These are phyloP conservation scores for Macrolepiota albuminosa DNA, from an alignment of 768 basidiomycete genomes.

Conservation along the genomic window DNA sequence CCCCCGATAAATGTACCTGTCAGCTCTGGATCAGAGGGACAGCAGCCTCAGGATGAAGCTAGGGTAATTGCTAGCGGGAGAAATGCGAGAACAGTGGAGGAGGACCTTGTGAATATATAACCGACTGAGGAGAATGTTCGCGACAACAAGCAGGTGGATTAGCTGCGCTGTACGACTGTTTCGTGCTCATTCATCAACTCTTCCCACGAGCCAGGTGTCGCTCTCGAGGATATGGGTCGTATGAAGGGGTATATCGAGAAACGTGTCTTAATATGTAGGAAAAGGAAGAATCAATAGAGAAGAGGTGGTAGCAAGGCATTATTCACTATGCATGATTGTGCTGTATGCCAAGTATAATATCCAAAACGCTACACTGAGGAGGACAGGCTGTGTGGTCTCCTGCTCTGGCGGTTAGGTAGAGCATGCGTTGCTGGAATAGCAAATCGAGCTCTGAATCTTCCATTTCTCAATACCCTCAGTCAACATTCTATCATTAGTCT, in stretches of 20 bases:
- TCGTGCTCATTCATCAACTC: not conserved
- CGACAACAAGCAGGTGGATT: no score
- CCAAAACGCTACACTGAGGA: slow-evolving; percentile 20
- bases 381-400: slow-evolving; percentile 16
- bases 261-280: not conserved
- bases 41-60: not conserved
- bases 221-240: not conserved
- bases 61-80: not conserved
- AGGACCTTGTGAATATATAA: not conserved
- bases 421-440: not conserved
- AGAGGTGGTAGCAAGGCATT: not conserved
- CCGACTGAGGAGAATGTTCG: no score
- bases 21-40: not conserved
- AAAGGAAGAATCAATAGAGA: not conserved
- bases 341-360: slow-evolving; percentile 12
- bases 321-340: not conserved
- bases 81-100: not conserved
- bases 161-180: not conserved
- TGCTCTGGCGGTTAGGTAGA: not conserved
- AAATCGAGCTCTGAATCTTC: no score
- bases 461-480: no score
- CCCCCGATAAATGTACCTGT: not conserved
- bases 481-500: no score
- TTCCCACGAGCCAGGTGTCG: not conserved
- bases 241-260: not conserved